Evolutionary conservation across 305 asterid species (phyloP).

Genomic region (Fraxinus dipetala): DNA sequence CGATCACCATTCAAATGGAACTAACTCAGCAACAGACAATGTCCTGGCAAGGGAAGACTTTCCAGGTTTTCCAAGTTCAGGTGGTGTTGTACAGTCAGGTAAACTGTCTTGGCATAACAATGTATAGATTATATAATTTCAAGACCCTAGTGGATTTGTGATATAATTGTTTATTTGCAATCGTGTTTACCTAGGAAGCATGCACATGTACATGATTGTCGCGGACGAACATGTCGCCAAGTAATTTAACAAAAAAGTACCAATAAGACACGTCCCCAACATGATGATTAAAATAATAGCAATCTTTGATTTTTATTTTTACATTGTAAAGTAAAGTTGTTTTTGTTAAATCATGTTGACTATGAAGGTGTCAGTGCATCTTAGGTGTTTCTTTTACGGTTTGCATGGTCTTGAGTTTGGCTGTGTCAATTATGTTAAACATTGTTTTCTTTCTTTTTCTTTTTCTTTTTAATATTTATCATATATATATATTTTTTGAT

Average conservation of each 20-base stretch:
- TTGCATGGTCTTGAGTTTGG: conserved; percentile 10
- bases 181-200: not conserved
- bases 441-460: not conserved
- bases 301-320: not conserved
- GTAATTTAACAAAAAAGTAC: not conserved
- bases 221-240: not conserved
- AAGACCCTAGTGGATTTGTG: not conserved
- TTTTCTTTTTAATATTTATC: not conserved
- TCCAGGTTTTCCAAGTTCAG: conserved; percentile 68
- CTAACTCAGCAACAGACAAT: conserved; percentile 35
- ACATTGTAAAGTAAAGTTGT: not conserved
- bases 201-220: not conserved
- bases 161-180: not conserved
- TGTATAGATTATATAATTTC: not conserved
- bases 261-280: not conserved
- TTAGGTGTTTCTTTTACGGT: not conserved
- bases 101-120: conserved; percentile 11
- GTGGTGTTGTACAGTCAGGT: conserved; percentile 71
- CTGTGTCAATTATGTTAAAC: not conserved
- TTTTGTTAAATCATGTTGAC: not conserved
- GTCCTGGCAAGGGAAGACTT: conserved; percentile 52
- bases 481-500: not conserved
- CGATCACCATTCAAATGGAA: conserved; percentile 39
- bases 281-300: not conserved
- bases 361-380: not conserved